These are phyloP conservation scores for Penicillium sclerotigenum DNA, from an alignment of 2,329 filamentous ascomycete species.

Conservation along the genomic window DNA sequence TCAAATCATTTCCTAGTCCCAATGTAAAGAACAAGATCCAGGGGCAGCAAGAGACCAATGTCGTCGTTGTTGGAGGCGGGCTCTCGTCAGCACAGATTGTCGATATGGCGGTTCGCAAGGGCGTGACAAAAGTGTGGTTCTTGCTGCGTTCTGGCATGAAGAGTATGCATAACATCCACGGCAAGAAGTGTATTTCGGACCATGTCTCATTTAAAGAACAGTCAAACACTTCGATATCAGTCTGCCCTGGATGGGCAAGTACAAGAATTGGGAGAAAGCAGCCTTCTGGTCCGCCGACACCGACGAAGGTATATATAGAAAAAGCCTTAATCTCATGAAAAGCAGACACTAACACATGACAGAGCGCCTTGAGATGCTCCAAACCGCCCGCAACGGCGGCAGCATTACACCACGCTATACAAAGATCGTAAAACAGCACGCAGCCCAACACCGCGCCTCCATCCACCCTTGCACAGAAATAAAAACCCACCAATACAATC, in stretches of 20 bases:
- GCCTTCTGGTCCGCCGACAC: slow-evolving; percentile 73
- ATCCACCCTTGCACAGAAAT: slow-evolving; percentile 60
- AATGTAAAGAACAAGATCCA: slow-evolving; percentile 55
- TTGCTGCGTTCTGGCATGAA: slow-evolving; percentile 59
- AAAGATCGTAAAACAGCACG: slow-evolving; percentile 63
- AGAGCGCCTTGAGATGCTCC: slow-evolving; percentile 65
- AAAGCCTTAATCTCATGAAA: slow-evolving; percentile 3
- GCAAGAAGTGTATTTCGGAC: not conserved
- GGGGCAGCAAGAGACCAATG: slow-evolving; percentile 52
- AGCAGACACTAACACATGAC: not conserved
- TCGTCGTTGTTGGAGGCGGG: slow-evolving; percentile 72
- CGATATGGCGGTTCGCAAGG: slow-evolving; percentile 62
- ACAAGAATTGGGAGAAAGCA: slow-evolving; percentile 72
- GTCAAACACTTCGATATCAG: slow-evolving; percentile 77
- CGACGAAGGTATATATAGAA: slow-evolving; percentile 49
- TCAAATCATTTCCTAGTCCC: slow-evolving; percentile 56
- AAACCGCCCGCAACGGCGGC: slow-evolving; percentile 67
- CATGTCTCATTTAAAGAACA: slow-evolving; percentile 7
- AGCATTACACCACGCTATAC: slow-evolving; percentile 68
- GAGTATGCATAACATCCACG: slow-evolving; percentile 34
- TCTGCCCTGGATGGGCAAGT: slow-evolving; percentile 78
- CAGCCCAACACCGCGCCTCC: slow-evolving; percentile 51
- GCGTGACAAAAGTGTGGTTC: slow-evolving; percentile 66
- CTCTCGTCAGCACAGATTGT: slow-evolving; percentile 72
- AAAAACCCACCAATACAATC: slow-evolving; percentile 50